Evolutionary conservation across 805 yeast species (phyloP), one percentile per base, ranked within the genome.

Genomic region (Scheffersomyces stipitis): DNA sequence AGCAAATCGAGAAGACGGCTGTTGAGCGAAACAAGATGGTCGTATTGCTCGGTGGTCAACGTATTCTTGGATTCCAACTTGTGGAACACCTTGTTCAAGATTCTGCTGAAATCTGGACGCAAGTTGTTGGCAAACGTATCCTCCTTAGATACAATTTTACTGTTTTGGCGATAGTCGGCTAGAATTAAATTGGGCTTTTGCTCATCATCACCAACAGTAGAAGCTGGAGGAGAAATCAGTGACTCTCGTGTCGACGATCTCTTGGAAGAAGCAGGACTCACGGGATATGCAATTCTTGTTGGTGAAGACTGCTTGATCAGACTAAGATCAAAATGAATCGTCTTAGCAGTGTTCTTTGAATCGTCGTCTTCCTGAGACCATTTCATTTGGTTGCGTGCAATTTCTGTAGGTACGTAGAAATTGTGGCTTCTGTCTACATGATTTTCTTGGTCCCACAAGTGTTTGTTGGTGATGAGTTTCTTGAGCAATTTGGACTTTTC

Each of bases 361-460:
- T 44, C 40, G 17, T 20, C 27, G 9, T 34, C 43, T 2, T 45
- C 51, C 8, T 34, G 36, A 12, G 41, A 37, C 68, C 68, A 63
- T 37, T 54, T 54, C 28, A 55, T 41, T 38, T 63, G 69, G 42
- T 64, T 59, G n/a, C 51, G 33, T 2, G 49, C 52, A 5, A 64
- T 42, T 35, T 64, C 71, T 1, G 72, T 68, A 2, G 72, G 69
- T 3, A 62, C 53, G 36, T 66, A 66, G 36, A 57, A 58, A 26
- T 62, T 56, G 17, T 58, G 62, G 5, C 51, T 48, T 35, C 59
- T 55, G 9, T 48, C 24, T 8, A 59, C 49, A 44, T 61, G 66
- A 40, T 67, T 57, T 2, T 62, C 69, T 38, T 62, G 65, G 45
- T 66, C 69, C 71, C 72, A 66, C 18, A 56, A 38, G 28, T 54